phyloP scores from a whole-genome alignment of 345 rosid genomes.

The Eucalyptus tenuipes region DNA sequence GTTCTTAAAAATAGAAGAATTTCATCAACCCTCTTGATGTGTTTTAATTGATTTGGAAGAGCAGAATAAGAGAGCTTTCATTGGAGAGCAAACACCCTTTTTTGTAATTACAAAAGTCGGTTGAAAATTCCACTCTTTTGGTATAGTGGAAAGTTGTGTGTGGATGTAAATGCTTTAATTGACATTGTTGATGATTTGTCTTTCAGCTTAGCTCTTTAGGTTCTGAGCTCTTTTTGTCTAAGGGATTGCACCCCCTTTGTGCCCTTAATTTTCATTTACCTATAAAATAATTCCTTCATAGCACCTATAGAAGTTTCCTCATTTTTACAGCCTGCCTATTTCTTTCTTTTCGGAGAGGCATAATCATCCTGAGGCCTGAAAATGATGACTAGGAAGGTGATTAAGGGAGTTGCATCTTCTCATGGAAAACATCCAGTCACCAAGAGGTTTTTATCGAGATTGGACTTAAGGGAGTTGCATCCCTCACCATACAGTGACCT shows the following conservation, averaged over 20 bases:
- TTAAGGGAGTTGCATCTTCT: neutral
- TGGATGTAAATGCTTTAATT: neutral
- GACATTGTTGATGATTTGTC: neutral
- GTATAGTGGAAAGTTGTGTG: neutral
- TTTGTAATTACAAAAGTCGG: neutral
- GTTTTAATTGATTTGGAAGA: neutral
- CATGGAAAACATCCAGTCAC: neutral
- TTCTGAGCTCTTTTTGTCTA: neutral
- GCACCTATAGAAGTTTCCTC: neutral
- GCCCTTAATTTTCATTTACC: neutral
- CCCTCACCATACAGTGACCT: neutral
- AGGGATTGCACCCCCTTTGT: neutral
- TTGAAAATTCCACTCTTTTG: neutral
- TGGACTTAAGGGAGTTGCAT: neutral
- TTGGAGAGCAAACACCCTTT: neutral
- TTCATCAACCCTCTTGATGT: neutral
- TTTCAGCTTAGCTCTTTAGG: neutral
- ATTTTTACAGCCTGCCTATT: neutral
- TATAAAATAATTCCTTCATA: neutral
- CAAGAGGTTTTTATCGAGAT: neutral
- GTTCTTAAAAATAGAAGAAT: neutral
- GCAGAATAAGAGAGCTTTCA: neutral
- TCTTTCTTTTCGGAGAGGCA: neutral
- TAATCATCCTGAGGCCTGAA: neutral
- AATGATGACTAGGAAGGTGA: neutral